These are phyloP conservation scores for Calendula officinalis DNA, from an alignment of 129 eudicot genomes.

Conservation along the genomic window DNA sequence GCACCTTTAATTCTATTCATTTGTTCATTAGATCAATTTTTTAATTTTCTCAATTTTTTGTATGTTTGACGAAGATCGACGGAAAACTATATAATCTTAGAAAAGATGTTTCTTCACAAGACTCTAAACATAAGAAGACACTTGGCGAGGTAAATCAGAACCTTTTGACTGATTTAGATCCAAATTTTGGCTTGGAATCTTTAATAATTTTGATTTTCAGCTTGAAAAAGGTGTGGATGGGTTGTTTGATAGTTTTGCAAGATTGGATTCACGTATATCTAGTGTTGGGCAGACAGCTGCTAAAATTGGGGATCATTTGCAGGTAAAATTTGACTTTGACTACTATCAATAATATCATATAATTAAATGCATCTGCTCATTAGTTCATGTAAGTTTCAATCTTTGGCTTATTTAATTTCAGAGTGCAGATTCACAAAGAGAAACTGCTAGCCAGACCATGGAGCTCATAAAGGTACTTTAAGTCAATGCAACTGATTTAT, in stretches of 20 bases:
- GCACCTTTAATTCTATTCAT: neutral
- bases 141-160: constrained; percentile 72
- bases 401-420: constrained; percentile 24
- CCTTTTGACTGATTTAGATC: constrained; percentile 9
- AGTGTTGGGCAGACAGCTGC: constrained; percentile 99
- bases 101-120: constrained; percentile 85
- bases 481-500: neutral
- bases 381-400: neutral
- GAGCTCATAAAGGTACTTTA: constrained; percentile 89
- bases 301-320: constrained; percentile 97
- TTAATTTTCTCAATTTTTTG: neutral
- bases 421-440: constrained; percentile 99
- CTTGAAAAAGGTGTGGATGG: constrained; percentile 99
- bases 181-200: constrained; percentile 6
- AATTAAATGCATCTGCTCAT: constrained; percentile 10
- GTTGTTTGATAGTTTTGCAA: constrained; percentile 92
- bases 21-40: too few species aligned
- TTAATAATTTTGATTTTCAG: constrained; percentile 44
- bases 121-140: constrained; percentile 84
- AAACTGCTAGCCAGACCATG: constrained; percentile 94
- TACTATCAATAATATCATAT: neutral
- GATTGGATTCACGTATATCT: constrained; percentile 96
- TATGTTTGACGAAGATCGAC: constrained; percentile 54
- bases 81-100: constrained; percentile 67
- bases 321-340: constrained; percentile 48